Conservation (phyloP, 2,329 filamentous ascomycete species). For the Gnomoniopsis sp. region DNA sequence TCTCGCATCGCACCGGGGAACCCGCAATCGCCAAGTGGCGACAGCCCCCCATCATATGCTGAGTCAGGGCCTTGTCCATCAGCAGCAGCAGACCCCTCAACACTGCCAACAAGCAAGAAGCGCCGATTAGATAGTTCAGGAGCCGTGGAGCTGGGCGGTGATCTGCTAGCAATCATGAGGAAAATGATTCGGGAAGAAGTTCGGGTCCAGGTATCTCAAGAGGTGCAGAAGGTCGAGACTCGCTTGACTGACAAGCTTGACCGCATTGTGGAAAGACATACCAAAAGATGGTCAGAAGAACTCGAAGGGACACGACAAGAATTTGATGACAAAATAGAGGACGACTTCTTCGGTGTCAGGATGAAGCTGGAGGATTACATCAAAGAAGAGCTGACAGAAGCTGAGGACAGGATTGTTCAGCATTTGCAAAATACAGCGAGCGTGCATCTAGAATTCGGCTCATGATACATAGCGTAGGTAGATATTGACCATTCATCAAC, state of each 20-base stretch:
- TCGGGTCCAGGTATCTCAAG: neutral
- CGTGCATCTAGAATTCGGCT: slow-evolving; percentile 1
- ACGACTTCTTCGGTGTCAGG: slow-evolving; percentile 2
- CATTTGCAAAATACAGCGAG: slow-evolving; percentile 4
- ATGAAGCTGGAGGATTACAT: slow-evolving; percentile 7
- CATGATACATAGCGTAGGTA: neutral
- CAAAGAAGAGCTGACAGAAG: slow-evolving; percentile 8
- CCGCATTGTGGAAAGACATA: neutral
- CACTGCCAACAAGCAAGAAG: neutral
- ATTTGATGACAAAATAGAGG: slow-evolving; percentile 5
- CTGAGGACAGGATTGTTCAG: slow-evolving; percentile 3
- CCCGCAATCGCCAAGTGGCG: neutral
- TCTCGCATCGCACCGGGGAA: neutral
- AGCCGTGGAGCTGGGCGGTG: neutral
- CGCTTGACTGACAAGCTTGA: slow-evolving; percentile 3
- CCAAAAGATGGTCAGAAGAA: neutral
- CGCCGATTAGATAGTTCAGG: neutral
- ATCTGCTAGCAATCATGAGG: neutral
- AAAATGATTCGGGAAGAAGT: slow-evolving; percentile 1
- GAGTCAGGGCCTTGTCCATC: neutral
- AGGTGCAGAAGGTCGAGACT: slow-evolving; percentile 1
- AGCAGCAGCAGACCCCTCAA: neutral
- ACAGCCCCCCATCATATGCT: slow-evolving; percentile 1
- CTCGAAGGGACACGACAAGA: neutral
- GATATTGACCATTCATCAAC: too few species aligned